Percentiles rank a stretch among this genome's conserved stretches.
These are phyloP conservation scores for Saccharomycopsis selenospora DNA, from an alignment of 805 yeast species.

Conservation along the genomic window DNA sequence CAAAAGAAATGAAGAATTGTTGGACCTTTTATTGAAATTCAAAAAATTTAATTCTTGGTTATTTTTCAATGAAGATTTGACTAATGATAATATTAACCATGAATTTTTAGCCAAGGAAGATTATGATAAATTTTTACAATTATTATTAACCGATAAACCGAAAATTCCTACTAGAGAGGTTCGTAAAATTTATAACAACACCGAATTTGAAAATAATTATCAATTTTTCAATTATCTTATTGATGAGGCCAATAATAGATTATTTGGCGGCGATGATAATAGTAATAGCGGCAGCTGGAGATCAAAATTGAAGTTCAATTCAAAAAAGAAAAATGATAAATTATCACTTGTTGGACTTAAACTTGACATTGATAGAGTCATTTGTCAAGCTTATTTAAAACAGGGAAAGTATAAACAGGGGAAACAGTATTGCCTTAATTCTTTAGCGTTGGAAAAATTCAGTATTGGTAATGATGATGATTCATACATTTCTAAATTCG, in stretches of 20 bases:
- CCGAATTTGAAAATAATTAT: conserved; percentile 22
- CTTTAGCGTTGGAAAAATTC: conserved; percentile 7
- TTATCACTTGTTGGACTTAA: conserved; percentile 9
- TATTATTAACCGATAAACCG: conserved; percentile 15
- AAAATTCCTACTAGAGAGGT: conserved; percentile 20
- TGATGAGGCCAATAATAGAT: conserved; percentile 10
- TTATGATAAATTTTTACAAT: background rate
- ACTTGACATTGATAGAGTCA: conserved; percentile 12
- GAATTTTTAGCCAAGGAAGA: conserved; percentile 37
- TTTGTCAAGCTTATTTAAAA: conserved; percentile 13
- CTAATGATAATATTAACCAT: conserved; percentile 32
- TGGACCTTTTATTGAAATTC: conserved; percentile 36
- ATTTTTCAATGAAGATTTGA: conserved; percentile 29
- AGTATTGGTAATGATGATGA: background rate
- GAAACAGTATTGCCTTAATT: conserved; percentile 13
- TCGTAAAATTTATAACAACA: conserved; percentile 23
- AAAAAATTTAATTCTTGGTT: conserved; percentile 35
- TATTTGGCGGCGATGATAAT: conserved; percentile 1
- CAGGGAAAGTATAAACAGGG: conserved; percentile 9
- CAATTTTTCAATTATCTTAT: conserved; percentile 20
- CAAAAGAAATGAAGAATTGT: conserved; percentile 28
- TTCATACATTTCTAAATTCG: conserved; percentile 9
- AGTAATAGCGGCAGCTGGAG: conserved; percentile 2
- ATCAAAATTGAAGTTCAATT: conserved; percentile 6
- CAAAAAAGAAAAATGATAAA: background rate